Evolutionary conservation across 2,329 filamentous ascomycete species (phyloP).

Genomic region (Fusarium sp.): DNA sequence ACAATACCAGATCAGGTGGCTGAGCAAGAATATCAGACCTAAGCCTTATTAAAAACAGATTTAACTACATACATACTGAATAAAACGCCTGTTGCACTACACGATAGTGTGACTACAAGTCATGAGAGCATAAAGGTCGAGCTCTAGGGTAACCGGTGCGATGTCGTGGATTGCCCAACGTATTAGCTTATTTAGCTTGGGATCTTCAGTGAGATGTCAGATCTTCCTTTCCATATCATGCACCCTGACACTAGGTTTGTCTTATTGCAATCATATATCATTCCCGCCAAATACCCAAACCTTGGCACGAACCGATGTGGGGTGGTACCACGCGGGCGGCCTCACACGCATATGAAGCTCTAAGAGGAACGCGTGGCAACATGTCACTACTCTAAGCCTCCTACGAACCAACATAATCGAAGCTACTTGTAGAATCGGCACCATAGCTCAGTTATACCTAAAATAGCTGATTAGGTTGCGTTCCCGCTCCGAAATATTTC

Average conservation of each 20-base stretch:
- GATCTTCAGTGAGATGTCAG: slow-evolving; percentile 8
- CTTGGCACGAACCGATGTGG: slow-evolving; percentile 31
- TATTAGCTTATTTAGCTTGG: not conserved
- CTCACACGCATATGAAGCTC: slow-evolving; percentile 20
- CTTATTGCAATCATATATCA: slow-evolving; percentile 1
- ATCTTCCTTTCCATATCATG: slow-evolving; percentile 10
- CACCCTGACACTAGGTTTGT: slow-evolving; percentile 16
- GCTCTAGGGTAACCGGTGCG: slow-evolving; percentile 6
- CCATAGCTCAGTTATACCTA: not conserved
- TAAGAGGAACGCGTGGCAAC: slow-evolving; percentile 35
- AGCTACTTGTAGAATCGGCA: not conserved
- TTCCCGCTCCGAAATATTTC: not conserved
- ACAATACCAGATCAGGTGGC: not conserved
- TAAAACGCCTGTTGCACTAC: not conserved
- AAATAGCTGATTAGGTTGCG: not conserved
- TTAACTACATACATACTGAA: not conserved
- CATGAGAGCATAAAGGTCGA: not conserved
- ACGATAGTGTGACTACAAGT: not conserved
- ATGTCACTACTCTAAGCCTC: slow-evolving; percentile 11
- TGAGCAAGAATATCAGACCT: not conserved
- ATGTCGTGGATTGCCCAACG: not conserved
- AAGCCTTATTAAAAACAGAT: not conserved
- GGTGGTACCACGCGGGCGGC: slow-evolving; percentile 31
- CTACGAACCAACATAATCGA: not conserved
- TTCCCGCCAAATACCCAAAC: not conserved